phyloP scores from a whole-genome alignment of 2,329 filamentous ascomycete species.

The Aspergillus quadricinctus region DNA sequence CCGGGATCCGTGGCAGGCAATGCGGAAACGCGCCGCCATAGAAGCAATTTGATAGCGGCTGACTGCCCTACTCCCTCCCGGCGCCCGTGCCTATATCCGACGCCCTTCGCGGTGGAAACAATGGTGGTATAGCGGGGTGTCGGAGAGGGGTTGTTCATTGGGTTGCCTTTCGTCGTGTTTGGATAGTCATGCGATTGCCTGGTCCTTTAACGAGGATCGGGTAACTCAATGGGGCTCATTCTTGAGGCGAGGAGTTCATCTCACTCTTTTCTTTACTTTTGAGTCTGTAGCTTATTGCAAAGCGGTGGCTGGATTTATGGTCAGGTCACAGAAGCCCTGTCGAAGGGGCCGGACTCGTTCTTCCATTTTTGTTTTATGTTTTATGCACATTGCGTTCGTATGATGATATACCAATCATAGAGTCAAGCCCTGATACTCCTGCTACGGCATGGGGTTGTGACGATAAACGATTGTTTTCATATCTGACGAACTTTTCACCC shows the following conservation, averaged over 20 bases:
- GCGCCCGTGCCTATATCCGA: slow-evolving; percentile 49
- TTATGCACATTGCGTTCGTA: slow-evolving; percentile 48
- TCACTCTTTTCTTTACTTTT: slow-evolving; percentile 35
- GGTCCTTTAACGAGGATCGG: slow-evolving; percentile 35
- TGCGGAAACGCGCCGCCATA: slow-evolving; percentile 99
- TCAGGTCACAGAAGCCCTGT: slow-evolving; percentile 57
- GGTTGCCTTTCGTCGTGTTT: slow-evolving; percentile 82
- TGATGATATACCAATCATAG: slow-evolving; percentile 95
- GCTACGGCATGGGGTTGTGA: slow-evolving; percentile 42
- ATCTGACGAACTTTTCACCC: slow-evolving; percentile 43
- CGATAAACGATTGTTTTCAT: slow-evolving; percentile 46
- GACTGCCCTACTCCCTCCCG: slow-evolving; percentile 53
- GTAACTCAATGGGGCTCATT: slow-evolving; percentile 99
- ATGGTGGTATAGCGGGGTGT: slow-evolving; percentile 30
- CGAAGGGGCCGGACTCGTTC: slow-evolving; percentile 61
- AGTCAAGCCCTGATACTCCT: slow-evolving; percentile 92
- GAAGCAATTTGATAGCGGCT: slow-evolving; percentile 85
- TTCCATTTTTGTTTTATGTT: slow-evolving; percentile 10
- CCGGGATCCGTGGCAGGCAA: slow-evolving; percentile 41
- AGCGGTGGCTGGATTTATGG: slow-evolving; percentile 41
- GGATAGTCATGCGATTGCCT: slow-evolving; percentile 98
- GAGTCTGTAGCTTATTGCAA: slow-evolving; percentile 54
- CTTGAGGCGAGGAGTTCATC: slow-evolving; percentile 88
- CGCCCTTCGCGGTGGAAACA: slow-evolving; percentile 39
- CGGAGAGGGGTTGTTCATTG: slow-evolving; percentile 40